Percentiles rank a stretch among this genome's conserved stretches.
phyloP scores from a whole-genome alignment of 2,329 filamentous ascomycete genomes.

The Fusarium poae region DNA sequence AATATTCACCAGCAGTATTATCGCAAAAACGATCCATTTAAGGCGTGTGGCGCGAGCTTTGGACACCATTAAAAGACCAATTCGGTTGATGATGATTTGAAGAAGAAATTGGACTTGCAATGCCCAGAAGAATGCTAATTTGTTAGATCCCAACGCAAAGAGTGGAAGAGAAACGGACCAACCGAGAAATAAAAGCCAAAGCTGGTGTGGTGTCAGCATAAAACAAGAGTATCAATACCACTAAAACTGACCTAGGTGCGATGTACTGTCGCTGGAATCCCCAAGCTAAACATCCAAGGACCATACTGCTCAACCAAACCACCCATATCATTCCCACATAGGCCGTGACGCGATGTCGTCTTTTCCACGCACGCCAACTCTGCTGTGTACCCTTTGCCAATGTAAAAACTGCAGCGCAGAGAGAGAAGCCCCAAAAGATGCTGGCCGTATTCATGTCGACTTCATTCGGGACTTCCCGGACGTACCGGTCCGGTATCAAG shows the following conservation, averaged over 20 bases:
- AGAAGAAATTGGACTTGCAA: slow-evolving; percentile 64
- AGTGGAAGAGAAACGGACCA: slow-evolving; percentile 17
- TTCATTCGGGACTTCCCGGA: slow-evolving; percentile 36
- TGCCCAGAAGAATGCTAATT: slow-evolving; percentile 51
- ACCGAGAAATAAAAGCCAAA: slow-evolving; percentile 45
- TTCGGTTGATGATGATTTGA: slow-evolving; percentile 68
- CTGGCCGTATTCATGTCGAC: slow-evolving; percentile 45
- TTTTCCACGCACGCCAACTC: slow-evolving; percentile 32
- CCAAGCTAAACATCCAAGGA: slow-evolving; percentile 42
- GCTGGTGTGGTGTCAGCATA: slow-evolving; percentile 5
- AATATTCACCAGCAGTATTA: slow-evolving; percentile 65
- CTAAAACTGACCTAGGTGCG: slow-evolving; percentile 35
- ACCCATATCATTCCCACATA: slow-evolving; percentile 45
- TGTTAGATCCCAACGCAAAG: not conserved
- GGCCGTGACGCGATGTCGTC: slow-evolving; percentile 20
- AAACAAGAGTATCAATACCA: accelerated
- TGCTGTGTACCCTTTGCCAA: slow-evolving; percentile 27
- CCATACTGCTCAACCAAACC: slow-evolving; percentile 44
- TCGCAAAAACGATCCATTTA: slow-evolving; percentile 59
- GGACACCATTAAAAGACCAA: slow-evolving; percentile 60
- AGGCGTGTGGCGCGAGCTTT: slow-evolving; percentile 52
- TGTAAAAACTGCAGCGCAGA: slow-evolving; percentile 36
- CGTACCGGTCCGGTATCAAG: slow-evolving; percentile 43
- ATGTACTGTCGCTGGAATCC: slow-evolving; percentile 45
- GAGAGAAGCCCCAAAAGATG: slow-evolving; percentile 46